A percentile compares a stretch with the other conserved stretches of the same genome.
phyloP scores from a whole-genome alignment of 2,329 filamentous ascomycete species.

The Tolypocladium amazonense region DNA sequence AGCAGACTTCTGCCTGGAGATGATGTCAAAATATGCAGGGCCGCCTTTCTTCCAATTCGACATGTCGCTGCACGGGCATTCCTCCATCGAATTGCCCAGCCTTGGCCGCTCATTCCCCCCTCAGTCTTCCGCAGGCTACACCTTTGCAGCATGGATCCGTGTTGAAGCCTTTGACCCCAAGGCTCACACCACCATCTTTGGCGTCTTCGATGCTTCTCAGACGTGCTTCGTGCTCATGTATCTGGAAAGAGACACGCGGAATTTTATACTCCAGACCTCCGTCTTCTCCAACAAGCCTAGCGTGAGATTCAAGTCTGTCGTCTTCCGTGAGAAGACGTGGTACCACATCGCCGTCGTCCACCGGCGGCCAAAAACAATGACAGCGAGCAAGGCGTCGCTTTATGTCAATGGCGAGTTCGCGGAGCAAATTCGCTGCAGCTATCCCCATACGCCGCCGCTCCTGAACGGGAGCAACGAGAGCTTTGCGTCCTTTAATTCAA shows the following conservation, averaged over 20 bases:
- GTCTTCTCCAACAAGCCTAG: slow-evolving; percentile 78
- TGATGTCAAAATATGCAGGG: slow-evolving; percentile 62
- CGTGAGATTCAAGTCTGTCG: slow-evolving; percentile 79
- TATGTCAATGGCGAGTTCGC: slow-evolving; percentile 91
- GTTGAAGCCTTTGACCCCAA: slow-evolving; percentile 77
- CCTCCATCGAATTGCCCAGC: slow-evolving; percentile 82
- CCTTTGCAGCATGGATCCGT: slow-evolving; percentile 78
- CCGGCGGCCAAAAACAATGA: slow-evolving; percentile 63
- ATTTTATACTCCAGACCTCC: slow-evolving; percentile 93
- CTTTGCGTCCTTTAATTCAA: slow-evolving; percentile 58
- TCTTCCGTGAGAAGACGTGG: slow-evolving; percentile 70
- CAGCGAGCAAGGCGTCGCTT: slow-evolving; percentile 70
- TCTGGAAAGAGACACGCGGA: slow-evolving; percentile 82
- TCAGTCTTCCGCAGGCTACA: slow-evolving; percentile 70
- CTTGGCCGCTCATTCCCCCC: slow-evolving; percentile 81
- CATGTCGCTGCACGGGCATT: slow-evolving; percentile 75
- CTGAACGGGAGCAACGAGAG: slow-evolving; percentile 54
- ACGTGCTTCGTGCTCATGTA: slow-evolving; percentile 92
- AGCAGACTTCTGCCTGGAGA: slow-evolving; percentile 61
- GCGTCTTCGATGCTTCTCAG: slow-evolving; percentile 83
- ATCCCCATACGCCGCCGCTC: slow-evolving; percentile 64
- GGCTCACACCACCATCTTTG: slow-evolving; percentile 90
- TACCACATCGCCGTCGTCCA: slow-evolving; percentile 92
- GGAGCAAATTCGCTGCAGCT: slow-evolving; percentile 83
- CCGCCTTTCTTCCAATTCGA: slow-evolving; percentile 92